Evolutionary conservation across 768 basidiomycete species (phyloP), one percentile per base, ranked within the genome.

Genomic region (Lentinula edodes): DNA sequence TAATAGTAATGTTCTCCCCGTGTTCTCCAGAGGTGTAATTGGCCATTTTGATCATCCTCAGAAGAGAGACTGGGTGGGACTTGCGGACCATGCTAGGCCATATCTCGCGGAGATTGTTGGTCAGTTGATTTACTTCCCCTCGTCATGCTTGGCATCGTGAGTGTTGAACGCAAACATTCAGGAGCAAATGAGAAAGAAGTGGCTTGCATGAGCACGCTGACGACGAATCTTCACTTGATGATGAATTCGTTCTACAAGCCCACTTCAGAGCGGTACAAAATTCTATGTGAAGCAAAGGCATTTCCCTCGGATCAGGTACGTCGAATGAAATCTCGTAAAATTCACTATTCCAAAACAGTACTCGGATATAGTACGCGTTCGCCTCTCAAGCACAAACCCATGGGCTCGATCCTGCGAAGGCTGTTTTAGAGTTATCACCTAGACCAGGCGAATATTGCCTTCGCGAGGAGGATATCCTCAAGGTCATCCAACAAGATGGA

Each of bases 221-320:
- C 97, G 51, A 86, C 87, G 67, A 99, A 99, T 78, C 82, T 99
- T 61, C 95, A 99, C 78, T 85, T 95, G 63, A 87, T 97, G 85
- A 91, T 98, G 86, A 83, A 87, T 70, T 86, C 87, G 28, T 98
- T 99, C 76, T 98, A 98, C 76, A 87, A 89, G 62, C 97, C 97
- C 18, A 93, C 91, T 32, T 69, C 82, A 58, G 80, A 80, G 65
- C 86, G 95, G 57, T 94, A 83, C 80, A 98, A 95, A 81, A 94
- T 99, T 71, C 78, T 99, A 61, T 96, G 93, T 76, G 97, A 99
- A 78, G 86, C 87, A 45, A 88, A 83, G 62, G 95, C 95, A 2
- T 99, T 99, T 74, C 95, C 97, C 68, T 95, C 93, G 72, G 97
- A 99, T 81, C 91, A 93, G 80, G 96, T 64, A 58, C 58, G 42